These are phyloP conservation scores for Pleurotus giganteus DNA, from an alignment of 768 basidiomycete species.

Conservation along the genomic window DNA sequence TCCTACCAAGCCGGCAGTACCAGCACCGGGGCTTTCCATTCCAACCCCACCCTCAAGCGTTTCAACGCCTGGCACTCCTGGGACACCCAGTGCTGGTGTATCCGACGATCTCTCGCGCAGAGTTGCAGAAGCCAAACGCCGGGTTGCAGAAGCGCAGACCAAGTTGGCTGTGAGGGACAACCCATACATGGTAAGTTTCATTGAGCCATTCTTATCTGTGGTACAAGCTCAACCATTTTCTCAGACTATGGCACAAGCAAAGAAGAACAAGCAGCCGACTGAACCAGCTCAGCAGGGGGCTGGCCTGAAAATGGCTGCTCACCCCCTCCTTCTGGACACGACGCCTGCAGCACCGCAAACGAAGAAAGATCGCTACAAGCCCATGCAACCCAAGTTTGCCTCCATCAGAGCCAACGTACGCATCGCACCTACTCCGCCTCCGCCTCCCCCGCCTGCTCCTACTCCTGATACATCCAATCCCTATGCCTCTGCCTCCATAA, in stretches of 20 bases:
- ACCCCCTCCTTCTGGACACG: conserved; percentile 77
- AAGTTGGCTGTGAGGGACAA: conserved; percentile 77
- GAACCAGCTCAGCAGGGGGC: conserved; percentile 77
- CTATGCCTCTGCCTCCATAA: conserved; percentile 57
- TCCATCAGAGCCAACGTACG: conserved; percentile 90
- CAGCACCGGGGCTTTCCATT: conserved; percentile 21
- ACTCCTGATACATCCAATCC: conserved; percentile 58
- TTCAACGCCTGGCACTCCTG: conserved; percentile 24
- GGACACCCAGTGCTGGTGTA: conserved; percentile 30
- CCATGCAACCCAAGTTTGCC: conserved; percentile 99
- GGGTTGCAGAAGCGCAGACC: conserved; percentile 80
- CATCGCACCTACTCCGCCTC: conserved; percentile 65
- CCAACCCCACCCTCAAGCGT: conserved; percentile 42
- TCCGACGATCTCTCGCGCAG: conserved; percentile 65
- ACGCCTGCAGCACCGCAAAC: conserved; percentile 59
- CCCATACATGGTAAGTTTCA: conserved; percentile 78
- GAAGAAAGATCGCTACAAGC: conserved; percentile 92
- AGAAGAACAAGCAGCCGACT: conserved; percentile 49
- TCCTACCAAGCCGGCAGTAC: conserved; percentile 35
- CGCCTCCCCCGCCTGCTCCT: conserved; percentile 37
- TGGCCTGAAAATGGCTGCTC: conserved; percentile 88
- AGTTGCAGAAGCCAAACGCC: conserved; percentile 83
- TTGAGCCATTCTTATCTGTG: too few relatives aligned
- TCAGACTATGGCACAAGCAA: conserved; percentile 54
- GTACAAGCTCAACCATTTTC: not conserved